Percentiles rank a stretch among this genome's conserved stretches.
Conservation (phyloP, 306 rosid genomes). For the Pterocarpus macrocarpus region DNA sequence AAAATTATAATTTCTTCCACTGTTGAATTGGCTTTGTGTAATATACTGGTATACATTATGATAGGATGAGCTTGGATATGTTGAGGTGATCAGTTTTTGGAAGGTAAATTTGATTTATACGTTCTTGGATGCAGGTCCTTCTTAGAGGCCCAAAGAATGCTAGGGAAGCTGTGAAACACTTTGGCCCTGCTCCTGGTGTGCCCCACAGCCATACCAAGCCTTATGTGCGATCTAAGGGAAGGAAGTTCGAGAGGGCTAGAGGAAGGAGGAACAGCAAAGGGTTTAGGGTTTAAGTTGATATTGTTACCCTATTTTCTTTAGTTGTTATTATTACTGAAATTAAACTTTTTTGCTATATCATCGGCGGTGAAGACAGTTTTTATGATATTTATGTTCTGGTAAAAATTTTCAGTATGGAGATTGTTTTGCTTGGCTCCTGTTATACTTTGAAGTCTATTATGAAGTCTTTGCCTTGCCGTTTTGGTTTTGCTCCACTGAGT, state of each 20-base stretch:
- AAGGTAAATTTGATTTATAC: not conserved
- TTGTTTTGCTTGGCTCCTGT: not conserved
- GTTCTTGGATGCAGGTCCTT: slow-evolving; percentile 61
- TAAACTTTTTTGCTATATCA: slow-evolving; percentile 1
- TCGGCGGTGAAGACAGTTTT: slow-evolving; percentile 19
- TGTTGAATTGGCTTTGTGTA: not conserved
- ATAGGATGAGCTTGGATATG: not conserved
- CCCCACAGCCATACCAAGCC: slow-evolving; percentile 89
- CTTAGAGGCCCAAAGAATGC: slow-evolving; percentile 83
- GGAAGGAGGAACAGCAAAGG: slow-evolving; percentile 85
- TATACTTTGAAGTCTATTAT: not conserved
- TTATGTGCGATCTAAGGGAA: slow-evolving; percentile 76
- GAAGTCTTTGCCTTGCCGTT: not conserved
- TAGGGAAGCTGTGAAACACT: slow-evolving; percentile 87
- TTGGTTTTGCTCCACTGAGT: no score
- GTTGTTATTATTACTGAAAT: slow-evolving; percentile 21
- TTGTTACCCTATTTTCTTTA: not conserved
- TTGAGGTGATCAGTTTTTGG: not conserved
- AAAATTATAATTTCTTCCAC: not conserved
- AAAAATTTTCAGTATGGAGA: not conserved
- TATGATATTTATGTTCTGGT: slow-evolving; percentile 9
- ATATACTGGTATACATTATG: not conserved
- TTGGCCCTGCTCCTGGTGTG: slow-evolving; percentile 92
- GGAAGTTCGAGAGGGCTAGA: slow-evolving; percentile 83
- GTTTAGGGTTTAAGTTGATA: slow-evolving; percentile 61